Evolutionary conservation across 2,329 filamentous ascomycete species (phyloP).

Genomic region (Sporothrix globosa): DNA sequence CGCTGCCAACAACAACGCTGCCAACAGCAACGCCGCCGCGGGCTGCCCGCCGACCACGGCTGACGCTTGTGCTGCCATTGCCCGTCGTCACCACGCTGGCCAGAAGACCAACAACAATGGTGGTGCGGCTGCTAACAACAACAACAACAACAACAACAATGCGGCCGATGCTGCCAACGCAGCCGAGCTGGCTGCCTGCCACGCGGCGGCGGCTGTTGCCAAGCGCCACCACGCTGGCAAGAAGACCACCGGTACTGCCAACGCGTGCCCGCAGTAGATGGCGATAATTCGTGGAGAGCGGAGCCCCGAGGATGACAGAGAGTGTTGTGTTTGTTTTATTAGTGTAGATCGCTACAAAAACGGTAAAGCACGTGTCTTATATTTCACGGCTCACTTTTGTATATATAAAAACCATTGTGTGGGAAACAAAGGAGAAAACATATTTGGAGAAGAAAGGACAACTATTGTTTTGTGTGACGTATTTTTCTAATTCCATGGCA

Average conservation of each 20-base stretch:
- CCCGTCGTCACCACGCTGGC: conserved; percentile 24
- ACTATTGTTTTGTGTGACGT: too few relatives aligned
- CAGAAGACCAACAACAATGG: conserved; percentile 12
- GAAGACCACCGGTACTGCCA: conserved; percentile 19
- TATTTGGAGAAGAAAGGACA: too few relatives aligned
- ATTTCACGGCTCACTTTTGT: too few relatives aligned
- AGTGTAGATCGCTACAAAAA: conserved; percentile 19
- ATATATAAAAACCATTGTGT: too few relatives aligned
- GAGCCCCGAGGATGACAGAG: too few relatives aligned
- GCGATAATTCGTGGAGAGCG: not conserved
- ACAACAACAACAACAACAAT: not conserved
- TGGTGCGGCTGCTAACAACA: not conserved
- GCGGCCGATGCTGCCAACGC: conserved; percentile 16
- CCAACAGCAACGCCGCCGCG: not conserved
- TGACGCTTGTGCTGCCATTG: conserved; percentile 2
- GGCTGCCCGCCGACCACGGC: not conserved
- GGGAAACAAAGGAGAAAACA: too few relatives aligned
- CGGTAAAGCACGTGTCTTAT: not conserved
- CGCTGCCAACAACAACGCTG: not conserved
- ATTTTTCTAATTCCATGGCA: too few relatives aligned
- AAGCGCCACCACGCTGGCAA: conserved; percentile 28
- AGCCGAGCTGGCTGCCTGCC: conserved; percentile 16
- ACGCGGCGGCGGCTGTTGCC: conserved; percentile 1
- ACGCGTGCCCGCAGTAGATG: not conserved
- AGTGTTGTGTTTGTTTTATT: not conserved